Base-by-base conservation (phyloP, 805 yeast genomes). In the Scheffersomyces ergatensis region DNA sequence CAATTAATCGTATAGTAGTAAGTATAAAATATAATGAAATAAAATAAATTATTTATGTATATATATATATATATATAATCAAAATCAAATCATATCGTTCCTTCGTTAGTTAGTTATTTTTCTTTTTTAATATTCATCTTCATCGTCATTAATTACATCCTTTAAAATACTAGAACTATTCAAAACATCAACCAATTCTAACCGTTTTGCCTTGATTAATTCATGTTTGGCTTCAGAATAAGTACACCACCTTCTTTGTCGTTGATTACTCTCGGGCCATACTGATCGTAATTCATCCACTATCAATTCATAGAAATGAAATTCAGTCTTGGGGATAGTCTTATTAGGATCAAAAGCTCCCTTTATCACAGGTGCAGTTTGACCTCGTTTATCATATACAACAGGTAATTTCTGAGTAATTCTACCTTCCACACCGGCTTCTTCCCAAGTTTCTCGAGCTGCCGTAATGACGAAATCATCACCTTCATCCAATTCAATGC, bases 361-460 rank as follows among this genome's bases (percentile, higher is more conserved):
- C 14, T 49, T 42, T 9, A 66, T 37, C 4, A 64, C 57, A 5
- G 74, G 74, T 0, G 74, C 73, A 46, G 62, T 62, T 14, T 47
- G 37, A 13, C 71, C 72, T 33, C 76, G 46, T 33, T 60, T 55
- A 46, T 90, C 97, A 35, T 75, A 76, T 19, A 86, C 82, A 0
- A 77, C 68, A 0, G 92, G 95, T 32, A 92, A 64, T 43, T 72
- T 70, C 31, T 56, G 51, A 3, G 69, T 53, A 3, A 89, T 71
- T 14, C 58, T 65, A 6, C 97, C 96, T 26, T 75, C 76, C 18
- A 86, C 86, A 0, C 99, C 99, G 0, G 96, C 93, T 64, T 93
- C 99, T 61, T 93, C 99, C 99, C 99, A 93, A 0, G 96, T 87
- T 58, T 93, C 99, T 44, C 99, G 72, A 14, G 75, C 67, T 0